Evolutionary conservation across 768 basidiomycete species (phyloP), one percentile per base, ranked within the genome.

Genomic region (Tulasnella sp.): DNA sequence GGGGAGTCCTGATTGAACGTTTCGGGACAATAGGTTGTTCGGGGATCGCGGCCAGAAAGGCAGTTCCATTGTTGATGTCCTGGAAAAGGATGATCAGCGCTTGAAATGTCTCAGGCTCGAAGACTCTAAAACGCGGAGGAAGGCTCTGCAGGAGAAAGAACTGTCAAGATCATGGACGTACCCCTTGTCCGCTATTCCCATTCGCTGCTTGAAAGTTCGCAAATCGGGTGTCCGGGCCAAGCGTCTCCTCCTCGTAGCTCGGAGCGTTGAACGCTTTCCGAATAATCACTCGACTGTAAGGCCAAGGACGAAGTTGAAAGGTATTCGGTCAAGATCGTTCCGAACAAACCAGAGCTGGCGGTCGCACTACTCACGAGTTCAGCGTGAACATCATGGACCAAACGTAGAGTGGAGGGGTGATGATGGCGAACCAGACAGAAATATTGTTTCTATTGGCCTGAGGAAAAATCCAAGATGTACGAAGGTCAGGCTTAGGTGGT

Each of bases 301-400:
- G 18, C 3, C 46, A 21, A 48, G 46, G 18, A 48, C 3, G 16
- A 16, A 16, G 14, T 16, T 48, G 7, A 24, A 16, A 48, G 18
- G 14, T 16, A 48, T 16, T 48, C 46, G 18, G 46, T 16, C 12
- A 48, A 48, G 46, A 48, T 48, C n/a, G 40, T 10, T 48, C 8
- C 46, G 3, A 48, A 14, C 14, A 71, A 39, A n/a, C 16, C n/a
- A n/a, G 31, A 24, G 10, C 3, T 24, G 7, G 24, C 3, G 31
- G 68, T 31, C 68, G 46, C 46, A 48, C 38, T 9, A 34, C 72
- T 73, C 36, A 73, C 72, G 72, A 73, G 72, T 73, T 73, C 36
- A 73, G 19, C 36, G 72, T 73, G 72, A 73, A 73, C 72, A 73
- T 73, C 72, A 73, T 39, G 9, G 72, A 73, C 36, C 36, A 73